Conservation (phyloP, 192 early-diverging fungal genomes). For the Geranomyces variabilis region DNA sequence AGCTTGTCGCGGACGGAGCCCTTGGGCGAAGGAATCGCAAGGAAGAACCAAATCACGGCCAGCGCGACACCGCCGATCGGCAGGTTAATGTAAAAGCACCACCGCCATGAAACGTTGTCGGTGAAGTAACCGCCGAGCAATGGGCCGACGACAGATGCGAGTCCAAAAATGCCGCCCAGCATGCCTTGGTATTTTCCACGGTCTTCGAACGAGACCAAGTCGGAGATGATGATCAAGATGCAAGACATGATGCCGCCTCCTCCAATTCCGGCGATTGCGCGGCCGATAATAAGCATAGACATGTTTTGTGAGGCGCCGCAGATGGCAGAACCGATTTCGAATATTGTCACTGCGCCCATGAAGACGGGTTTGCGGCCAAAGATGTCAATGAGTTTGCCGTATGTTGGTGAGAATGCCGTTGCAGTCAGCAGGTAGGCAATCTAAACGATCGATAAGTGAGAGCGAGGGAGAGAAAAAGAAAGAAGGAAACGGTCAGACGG, state of each 20-base stretch:
- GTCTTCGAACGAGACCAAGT: conserved; percentile 74
- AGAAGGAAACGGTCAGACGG: too few relatives aligned
- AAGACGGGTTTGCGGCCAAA: conserved; percentile 86
- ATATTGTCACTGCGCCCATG: conserved; percentile 72
- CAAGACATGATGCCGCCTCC: conserved; percentile 73
- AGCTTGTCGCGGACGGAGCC: conserved; percentile 64
- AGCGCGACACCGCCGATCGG: conserved; percentile 76
- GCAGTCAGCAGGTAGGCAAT: conserved; percentile 25
- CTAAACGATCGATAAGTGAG: too few relatives aligned
- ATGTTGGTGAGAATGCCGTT: conserved; percentile 73
- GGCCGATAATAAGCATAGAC: conserved; percentile 70
- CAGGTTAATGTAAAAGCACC: conserved; percentile 84
- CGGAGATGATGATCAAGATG: conserved; percentile 82
- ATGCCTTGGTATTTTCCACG: conserved; percentile 88
- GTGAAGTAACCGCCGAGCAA: conserved; percentile 85
- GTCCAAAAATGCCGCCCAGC: conserved; percentile 76
- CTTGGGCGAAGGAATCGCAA: conserved; percentile 60
- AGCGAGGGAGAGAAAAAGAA: too few relatives aligned
- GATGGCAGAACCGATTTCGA: conserved; percentile 79
- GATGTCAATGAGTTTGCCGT: conserved; percentile 84
- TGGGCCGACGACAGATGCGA: conserved; percentile 80
- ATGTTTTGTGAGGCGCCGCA: conserved; percentile 73
- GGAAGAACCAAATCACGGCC: conserved; percentile 55
- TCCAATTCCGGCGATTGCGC: conserved; percentile 82
- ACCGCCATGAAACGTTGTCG: conserved; percentile 54